Evolutionary conservation across 345 rosid species (phyloP), one percentile per base, ranked within the genome.

Genomic region (Reutealis trisperma): DNA sequence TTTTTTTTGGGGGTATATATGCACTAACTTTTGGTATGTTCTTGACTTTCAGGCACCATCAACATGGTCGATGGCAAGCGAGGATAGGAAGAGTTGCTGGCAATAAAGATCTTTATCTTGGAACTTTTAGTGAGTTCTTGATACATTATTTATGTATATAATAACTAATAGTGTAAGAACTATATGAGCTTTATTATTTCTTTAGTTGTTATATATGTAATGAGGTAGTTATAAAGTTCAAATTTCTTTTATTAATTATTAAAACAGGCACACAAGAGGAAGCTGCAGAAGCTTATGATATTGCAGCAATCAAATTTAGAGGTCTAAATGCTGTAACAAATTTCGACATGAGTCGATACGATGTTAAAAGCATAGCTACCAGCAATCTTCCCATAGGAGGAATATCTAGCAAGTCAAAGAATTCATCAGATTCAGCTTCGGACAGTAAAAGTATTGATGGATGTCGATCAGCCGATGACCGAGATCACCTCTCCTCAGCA

Each of bases 11-110:
- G 18, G n/a, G 2, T 34, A 67, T 52, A 30, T 30, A 11, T 5
- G 32, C 16, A 19, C 1, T 15, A 44, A 16, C 6, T 10, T 60
- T 75, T 7, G 58, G 37, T 55, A 24, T 4, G 24, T 49, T 18
- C 45, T 62, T 37, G 55, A 30, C 58, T 74, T 61, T 80, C 75
- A 94, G 98, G 85, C 99, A 95, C 74, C 98, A 95, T 88, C 99
- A 95, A 82, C 99, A 95, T 67, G 98, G 99, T 72, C 78, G 99
- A 72, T 95, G 99, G 98, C 99, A 95, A 78, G 99, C 99, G 45
- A 89, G 99, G 71, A 95, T 95, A 0, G 99, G 99, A 13, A 87
- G 99, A 83, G 99, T 95, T 45, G 99, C 99, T 0, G 99, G 99
- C 73, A 95, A 95, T 86, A 95, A 93, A 78, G 99, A 95, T 83